Conservation (phyloP, 345 rosid genomes). For the Firmiana major region DNA sequence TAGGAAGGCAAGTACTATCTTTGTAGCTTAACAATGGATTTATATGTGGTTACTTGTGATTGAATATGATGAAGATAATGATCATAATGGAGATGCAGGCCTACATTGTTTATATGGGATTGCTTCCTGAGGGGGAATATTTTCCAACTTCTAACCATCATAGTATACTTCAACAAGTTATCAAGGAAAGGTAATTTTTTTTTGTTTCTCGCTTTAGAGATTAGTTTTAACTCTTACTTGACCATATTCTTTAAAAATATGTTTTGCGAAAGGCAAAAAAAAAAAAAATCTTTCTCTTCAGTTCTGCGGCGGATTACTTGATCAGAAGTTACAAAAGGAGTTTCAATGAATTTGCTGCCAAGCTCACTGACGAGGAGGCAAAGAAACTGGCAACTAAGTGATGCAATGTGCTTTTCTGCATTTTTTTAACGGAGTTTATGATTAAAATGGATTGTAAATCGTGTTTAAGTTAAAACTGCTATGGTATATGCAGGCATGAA, state of each 20-base stretch:
- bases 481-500: conserved; percentile 18
- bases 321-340: conserved; percentile 34
- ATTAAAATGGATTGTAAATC: not conserved
- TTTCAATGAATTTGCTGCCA: conserved; percentile 40
- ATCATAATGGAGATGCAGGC: conserved; percentile 19
- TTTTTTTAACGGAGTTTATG: not conserved
- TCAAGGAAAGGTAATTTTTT: conserved; percentile 17
- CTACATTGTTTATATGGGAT: conserved; percentile 40
- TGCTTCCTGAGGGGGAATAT: conserved; percentile 25
- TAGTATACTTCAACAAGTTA: conserved; percentile 31
- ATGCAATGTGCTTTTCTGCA: not conserved
- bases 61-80: not conserved
- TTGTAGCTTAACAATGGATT: too few species aligned
- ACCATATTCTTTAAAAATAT: not conserved
- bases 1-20: too few species aligned
- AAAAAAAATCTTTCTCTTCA: not conserved
- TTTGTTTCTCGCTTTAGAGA: not conserved
- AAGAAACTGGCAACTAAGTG: not conserved
- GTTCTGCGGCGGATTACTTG: conserved; percentile 17
- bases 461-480: not conserved
- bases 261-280: not conserved
- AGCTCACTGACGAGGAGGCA: conserved; percentile 12
- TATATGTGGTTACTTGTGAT: too few species aligned
- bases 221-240: not conserved
- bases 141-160: conserved; percentile 26